Conservation (phyloP, 495 filamentous ascomycete species). For the Penicillium paradoxum region DNA sequence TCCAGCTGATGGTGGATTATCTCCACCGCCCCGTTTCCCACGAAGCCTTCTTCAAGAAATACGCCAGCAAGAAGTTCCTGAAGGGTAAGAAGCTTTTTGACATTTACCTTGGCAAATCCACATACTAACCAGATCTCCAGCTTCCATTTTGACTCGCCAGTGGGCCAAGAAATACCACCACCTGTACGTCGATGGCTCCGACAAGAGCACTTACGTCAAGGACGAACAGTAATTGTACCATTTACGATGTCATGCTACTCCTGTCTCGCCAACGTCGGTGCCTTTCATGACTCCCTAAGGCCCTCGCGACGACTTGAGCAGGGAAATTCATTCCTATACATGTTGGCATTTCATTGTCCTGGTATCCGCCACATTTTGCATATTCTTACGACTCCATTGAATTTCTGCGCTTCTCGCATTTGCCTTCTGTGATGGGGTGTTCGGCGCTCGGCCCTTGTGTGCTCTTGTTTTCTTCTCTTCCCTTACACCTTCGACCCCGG, state of each 20-base stretch:
- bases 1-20: conserved; percentile 93
- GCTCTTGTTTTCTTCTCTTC: conserved; percentile 16
- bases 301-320: conserved; percentile 20
- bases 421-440: conserved; percentile 34
- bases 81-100: conserved; percentile 63
- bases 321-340: conserved; percentile 36
- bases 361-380: conserved; percentile 41
- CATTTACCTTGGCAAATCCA: neutral
- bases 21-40: conserved; percentile 81
- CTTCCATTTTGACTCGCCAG: conserved; percentile 82
- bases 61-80: conserved; percentile 96
- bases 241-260: conserved; percentile 28
- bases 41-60: conserved; percentile 99
- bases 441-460: conserved; percentile 31
- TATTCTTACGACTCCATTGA: conserved; percentile 44
- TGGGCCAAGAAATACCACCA: conserved; percentile 79
- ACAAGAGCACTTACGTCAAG: conserved; percentile 37
- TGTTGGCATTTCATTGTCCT: conserved; percentile 46
- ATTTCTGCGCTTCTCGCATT: conserved; percentile 40
- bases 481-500: neutral
- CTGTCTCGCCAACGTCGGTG: conserved; percentile 19
- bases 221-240: conserved; percentile 35
- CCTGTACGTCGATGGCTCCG: conserved; percentile 40
- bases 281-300: conserved; percentile 28
- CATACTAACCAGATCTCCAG: conserved; percentile 40